These are phyloP conservation scores for Metschnikowia noctiluminum DNA, from an alignment of 805 yeast species.

Conservation along the genomic window DNA sequence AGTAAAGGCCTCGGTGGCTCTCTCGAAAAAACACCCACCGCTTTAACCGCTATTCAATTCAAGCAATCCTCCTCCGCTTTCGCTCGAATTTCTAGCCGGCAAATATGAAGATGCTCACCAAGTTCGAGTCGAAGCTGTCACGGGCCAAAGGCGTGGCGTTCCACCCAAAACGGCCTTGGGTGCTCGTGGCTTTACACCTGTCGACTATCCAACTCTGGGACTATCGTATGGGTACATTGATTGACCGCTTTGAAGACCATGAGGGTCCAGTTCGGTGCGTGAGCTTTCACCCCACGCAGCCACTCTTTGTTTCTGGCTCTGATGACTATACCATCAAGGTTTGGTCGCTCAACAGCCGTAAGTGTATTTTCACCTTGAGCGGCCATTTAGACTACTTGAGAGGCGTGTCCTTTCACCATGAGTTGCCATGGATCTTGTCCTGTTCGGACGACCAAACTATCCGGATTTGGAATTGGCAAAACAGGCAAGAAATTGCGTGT, in stretches of 20 bases:
- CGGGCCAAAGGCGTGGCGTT: conserved; percentile 97
- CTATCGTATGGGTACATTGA: conserved; percentile 96
- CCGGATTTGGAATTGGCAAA: conserved; percentile 99
- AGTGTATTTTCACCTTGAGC: conserved; percentile 83
- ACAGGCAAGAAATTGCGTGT: conserved; percentile 94
- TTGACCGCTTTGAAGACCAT: conserved; percentile 96
- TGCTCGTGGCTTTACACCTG: conserved; percentile 88
- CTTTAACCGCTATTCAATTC: conserved; percentile 7
- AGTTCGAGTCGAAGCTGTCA: conserved; percentile 96
- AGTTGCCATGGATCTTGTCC: conserved; percentile 95
- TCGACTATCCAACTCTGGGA: conserved; percentile 99
- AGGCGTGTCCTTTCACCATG: conserved; percentile 91
- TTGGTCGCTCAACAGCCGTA: conserved; percentile 90
- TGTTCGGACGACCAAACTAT: conserved; percentile 98
- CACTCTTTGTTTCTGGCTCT: conserved; percentile 94
- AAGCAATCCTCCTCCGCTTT: neutral
- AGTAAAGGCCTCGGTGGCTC: neutral
- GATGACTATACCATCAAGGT: conserved; percentile 94
- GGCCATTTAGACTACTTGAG: conserved; percentile 97
- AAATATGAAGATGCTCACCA: conserved; percentile 32
- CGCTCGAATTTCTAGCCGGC: neutral
- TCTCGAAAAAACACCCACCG: conserved; percentile 7
- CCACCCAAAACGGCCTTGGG: conserved; percentile 96
- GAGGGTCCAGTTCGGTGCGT: conserved; percentile 97
- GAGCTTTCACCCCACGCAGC: conserved; percentile 97